These are phyloP conservation scores for Penicillium sclerotiorum DNA, from an alignment of 2,329 filamentous ascomycete genomes.

Conservation along the genomic window DNA sequence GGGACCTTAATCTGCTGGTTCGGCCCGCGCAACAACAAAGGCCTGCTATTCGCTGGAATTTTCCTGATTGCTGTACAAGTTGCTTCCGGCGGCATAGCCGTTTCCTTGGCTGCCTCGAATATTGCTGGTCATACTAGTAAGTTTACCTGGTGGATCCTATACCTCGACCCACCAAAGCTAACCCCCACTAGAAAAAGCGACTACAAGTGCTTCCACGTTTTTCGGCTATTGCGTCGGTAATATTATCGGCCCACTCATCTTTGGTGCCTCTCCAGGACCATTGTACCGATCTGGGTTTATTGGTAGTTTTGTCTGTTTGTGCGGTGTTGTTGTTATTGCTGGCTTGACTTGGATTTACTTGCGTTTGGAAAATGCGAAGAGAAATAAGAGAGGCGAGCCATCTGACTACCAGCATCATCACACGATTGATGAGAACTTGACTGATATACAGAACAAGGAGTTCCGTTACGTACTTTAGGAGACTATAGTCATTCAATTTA, in stretches of 20 bases:
- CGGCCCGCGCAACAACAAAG: slow-evolving; percentile 4
- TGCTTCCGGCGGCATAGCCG: slow-evolving; percentile 2
- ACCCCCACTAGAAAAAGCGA: slow-evolving; percentile 1
- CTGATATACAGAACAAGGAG: slow-evolving; percentile 3
- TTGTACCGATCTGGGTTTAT: slow-evolving; percentile 6
- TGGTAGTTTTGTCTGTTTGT: slow-evolving; percentile 7
- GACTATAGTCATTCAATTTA: background rate
- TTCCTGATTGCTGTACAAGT: slow-evolving; percentile 8
- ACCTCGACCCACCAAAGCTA: background rate
- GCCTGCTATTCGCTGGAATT: slow-evolving; percentile 2
- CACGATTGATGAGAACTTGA: slow-evolving; percentile 7
- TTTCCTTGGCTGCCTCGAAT: slow-evolving; percentile 5
- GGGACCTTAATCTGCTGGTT: slow-evolving; percentile 5
- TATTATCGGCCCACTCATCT: slow-evolving; percentile 6
- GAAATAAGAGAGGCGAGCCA: background rate
- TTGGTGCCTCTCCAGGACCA: slow-evolving; percentile 3
- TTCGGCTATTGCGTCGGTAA: slow-evolving; percentile 5
- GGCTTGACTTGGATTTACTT: slow-evolving; percentile 1
- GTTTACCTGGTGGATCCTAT: background rate
- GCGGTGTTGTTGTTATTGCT: slow-evolving; percentile 1
- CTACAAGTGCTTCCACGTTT: slow-evolving; percentile 5
- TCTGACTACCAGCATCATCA: background rate
- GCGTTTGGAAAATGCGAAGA: slow-evolving; percentile 1
- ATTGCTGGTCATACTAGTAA: slow-evolving; percentile 8
- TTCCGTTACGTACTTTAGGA: slow-evolving; percentile 6